Evolutionary conservation across 768 basidiomycete genomes (phyloP).

Genomic region (Boletus sp.): DNA sequence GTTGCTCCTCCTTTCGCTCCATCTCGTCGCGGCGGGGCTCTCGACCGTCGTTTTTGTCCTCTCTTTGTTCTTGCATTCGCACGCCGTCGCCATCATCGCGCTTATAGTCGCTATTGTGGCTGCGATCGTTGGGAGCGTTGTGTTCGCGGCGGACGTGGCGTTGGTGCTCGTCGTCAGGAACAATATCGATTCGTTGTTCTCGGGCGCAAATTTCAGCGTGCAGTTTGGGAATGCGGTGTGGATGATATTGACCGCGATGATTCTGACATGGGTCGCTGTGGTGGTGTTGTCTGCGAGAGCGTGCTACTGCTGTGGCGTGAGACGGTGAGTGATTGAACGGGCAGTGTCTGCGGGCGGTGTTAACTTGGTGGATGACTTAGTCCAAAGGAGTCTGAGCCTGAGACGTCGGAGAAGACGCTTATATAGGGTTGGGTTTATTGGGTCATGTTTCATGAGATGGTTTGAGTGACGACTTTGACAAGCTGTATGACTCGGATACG

Average conservation of each 20-base stretch:
- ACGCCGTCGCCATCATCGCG: constrained; percentile 52
- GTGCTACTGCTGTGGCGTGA: constrained; percentile 69
- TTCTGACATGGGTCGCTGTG: constrained; percentile 60
- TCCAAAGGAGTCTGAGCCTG: background rate
- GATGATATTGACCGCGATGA: constrained; percentile 61
- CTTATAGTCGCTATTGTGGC: constrained; percentile 59
- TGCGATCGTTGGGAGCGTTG: constrained; percentile 51
- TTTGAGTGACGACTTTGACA: background rate
- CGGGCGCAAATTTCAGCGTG: constrained; percentile 43
- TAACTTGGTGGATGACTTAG: constrained; percentile 12
- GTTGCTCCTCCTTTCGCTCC: constrained; percentile 60
- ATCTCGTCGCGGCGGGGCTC: constrained; percentile 63
- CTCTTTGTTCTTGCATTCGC: constrained; percentile 60
- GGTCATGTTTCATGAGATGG: background rate
- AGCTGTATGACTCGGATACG: background rate
- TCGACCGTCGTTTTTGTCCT: constrained; percentile 52
- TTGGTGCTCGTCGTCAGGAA: constrained; percentile 52
- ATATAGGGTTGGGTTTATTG: background rate
- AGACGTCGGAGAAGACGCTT: background rate
- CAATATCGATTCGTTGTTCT: constrained; percentile 38
- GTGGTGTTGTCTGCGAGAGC: constrained; percentile 60
- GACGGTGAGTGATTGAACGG: constrained; percentile 30
- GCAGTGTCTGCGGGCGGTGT: background rate
- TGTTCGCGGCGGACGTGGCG: constrained; percentile 63
- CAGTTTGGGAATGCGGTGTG: constrained; percentile 68